A percentile compares a stretch with the other conserved stretches of the same genome.
These are phyloP conservation scores for Citrus hindsii DNA, from an alignment of 345 rosid genomes.

Conservation along the genomic window DNA sequence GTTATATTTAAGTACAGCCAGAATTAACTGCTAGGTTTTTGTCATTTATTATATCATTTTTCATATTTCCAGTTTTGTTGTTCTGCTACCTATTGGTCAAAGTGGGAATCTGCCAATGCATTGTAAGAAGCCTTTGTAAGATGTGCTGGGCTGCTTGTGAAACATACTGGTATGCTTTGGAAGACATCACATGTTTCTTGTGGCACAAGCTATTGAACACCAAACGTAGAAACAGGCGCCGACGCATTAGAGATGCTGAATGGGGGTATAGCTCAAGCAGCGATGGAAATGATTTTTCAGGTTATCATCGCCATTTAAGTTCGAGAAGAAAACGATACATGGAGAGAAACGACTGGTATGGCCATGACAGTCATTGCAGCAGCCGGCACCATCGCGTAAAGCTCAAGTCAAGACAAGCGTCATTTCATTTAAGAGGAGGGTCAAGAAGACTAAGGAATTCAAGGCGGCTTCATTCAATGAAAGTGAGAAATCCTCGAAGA, in stretches of 20 bases:
- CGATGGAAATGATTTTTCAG: slow-evolving; percentile 15
- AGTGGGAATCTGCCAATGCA: slow-evolving; percentile 73
- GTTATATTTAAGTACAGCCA: too few species aligned
- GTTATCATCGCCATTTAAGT: background rate
- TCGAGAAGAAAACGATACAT: slow-evolving; percentile 27
- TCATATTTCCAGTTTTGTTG: slow-evolving; percentile 43
- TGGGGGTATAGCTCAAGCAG: slow-evolving; percentile 19
- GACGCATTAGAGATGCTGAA: slow-evolving; percentile 41
- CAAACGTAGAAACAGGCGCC: slow-evolving; percentile 30
- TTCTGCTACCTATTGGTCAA: slow-evolving; percentile 65
- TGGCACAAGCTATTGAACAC: slow-evolving; percentile 49
- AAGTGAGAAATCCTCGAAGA: slow-evolving; percentile 10
- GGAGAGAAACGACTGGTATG: slow-evolving; percentile 9
- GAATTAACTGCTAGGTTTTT: too few species aligned
- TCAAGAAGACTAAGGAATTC: slow-evolving; percentile 36
- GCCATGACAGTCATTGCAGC: background rate
- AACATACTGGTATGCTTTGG: slow-evolving; percentile 47
- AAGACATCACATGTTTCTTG: slow-evolving; percentile 41
- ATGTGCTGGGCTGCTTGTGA: slow-evolving; percentile 67
- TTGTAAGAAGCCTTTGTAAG: slow-evolving; percentile 60
- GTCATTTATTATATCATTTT: too few species aligned
- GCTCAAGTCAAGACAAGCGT: slow-evolving; percentile 34
- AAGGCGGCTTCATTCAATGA: slow-evolving; percentile 21
- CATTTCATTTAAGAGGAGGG: slow-evolving; percentile 37
- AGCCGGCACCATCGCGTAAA: slow-evolving; percentile 23